Evolutionary conservation across 352 stramenopile species (phyloP).

Genomic region (Pythium plurisporium): DNA sequence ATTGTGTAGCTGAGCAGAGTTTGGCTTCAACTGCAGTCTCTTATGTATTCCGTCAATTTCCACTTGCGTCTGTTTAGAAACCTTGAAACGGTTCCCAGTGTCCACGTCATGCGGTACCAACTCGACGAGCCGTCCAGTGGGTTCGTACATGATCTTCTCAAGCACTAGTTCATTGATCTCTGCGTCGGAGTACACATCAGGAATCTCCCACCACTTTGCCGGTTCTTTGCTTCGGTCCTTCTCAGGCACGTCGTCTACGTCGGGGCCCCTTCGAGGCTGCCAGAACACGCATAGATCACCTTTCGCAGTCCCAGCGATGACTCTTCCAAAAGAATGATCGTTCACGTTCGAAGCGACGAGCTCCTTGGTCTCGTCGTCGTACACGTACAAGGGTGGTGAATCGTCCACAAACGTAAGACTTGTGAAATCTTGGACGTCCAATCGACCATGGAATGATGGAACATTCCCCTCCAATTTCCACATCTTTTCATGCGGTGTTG

Average conservation of each 20-base stretch:
- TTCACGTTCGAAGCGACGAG: constrained; percentile 35
- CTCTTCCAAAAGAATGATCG: constrained; percentile 55
- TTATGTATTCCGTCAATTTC: constrained; percentile 58
- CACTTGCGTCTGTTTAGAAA: constrained; percentile 42
- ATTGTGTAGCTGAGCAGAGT: constrained; percentile 34
- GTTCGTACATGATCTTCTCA: constrained; percentile 56
- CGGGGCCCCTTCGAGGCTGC: constrained; percentile 40
- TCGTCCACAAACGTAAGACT: constrained; percentile 67
- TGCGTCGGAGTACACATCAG: constrained; percentile 53
- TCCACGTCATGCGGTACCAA: constrained; percentile 57
- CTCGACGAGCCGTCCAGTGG: constrained; percentile 51
- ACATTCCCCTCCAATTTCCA: constrained; percentile 76
- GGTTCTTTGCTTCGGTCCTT: constrained; percentile 36
- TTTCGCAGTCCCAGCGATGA: constrained; percentile 58
- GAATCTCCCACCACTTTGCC: constrained; percentile 74
- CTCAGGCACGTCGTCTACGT: constrained; percentile 28
- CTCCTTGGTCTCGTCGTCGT: constrained; percentile 45
- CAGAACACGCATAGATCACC: constrained; percentile 69
- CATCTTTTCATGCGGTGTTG: constrained; percentile 54
- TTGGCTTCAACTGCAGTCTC: constrained; percentile 40
- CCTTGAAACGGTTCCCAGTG: constrained; percentile 63
- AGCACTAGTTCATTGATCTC: constrained; percentile 62
- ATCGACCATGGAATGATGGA: constrained; percentile 56
- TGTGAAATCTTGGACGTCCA: constrained; percentile 72
- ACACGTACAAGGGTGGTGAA: constrained; percentile 51